These are phyloP conservation scores for Myotisia sp. DNA, from an alignment of 2,329 filamentous ascomycete genomes.

Conservation along the genomic window DNA sequence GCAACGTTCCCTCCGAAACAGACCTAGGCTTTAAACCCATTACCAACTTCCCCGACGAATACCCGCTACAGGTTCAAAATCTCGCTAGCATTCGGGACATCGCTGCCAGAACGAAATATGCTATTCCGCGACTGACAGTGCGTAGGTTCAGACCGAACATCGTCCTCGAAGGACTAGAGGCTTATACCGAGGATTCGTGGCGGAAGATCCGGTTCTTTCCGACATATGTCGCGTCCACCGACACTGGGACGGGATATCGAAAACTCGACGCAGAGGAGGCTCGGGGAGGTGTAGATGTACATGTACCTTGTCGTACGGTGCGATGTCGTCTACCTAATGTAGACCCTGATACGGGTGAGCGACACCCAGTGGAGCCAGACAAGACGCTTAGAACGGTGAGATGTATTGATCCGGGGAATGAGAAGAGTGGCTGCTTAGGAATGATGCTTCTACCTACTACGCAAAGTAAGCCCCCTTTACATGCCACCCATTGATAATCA, in stretches of 20 bases:
- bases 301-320: slow-evolving; percentile 44
- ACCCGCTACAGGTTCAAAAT: slow-evolving; percentile 43
- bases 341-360: slow-evolving; percentile 39
- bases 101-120: slow-evolving; percentile 27
- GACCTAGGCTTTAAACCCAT: slow-evolving; percentile 39
- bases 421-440: slow-evolving; percentile 36
- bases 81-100: slow-evolving; percentile 41
- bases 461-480: slow-evolving; percentile 14
- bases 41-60: slow-evolving; percentile 45
- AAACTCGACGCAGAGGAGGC: slow-evolving; percentile 9
- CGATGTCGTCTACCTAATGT: slow-evolving; percentile 46
- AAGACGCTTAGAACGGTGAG: slow-evolving; percentile 37
- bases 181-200: slow-evolving; percentile 46
- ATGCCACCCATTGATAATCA: no score
- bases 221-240: neutral
- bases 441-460: slow-evolving; percentile 36
- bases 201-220: slow-evolving; percentile 33
- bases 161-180: slow-evolving; percentile 37
- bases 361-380: slow-evolving; percentile 36
- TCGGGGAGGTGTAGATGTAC: slow-evolving; percentile 20
- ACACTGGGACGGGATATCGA: neutral
- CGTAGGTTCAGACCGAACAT: slow-evolving; percentile 46
- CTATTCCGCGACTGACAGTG: slow-evolving; percentile 34
- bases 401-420: slow-evolving; percentile 37
- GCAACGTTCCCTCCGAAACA: slow-evolving; percentile 39